Conservation (phyloP, 495 filamentous ascomycete species). For the Hypoxylon fragiforme region DNA sequence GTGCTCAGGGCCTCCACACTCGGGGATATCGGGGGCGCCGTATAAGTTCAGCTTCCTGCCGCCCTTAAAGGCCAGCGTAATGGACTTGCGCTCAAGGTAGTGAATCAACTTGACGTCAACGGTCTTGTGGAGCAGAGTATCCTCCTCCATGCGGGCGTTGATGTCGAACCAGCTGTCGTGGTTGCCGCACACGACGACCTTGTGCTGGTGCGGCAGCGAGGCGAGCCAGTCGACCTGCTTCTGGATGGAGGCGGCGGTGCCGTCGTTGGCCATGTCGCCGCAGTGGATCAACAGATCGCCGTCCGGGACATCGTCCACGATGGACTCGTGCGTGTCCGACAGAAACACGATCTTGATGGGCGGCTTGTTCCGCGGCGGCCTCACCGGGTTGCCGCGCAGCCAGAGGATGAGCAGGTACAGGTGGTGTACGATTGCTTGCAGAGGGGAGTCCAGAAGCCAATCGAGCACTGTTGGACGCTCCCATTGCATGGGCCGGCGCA, state of each 20-base stretch:
- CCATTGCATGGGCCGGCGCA: slow-evolving; percentile 47
- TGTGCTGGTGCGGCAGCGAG: slow-evolving; percentile 70
- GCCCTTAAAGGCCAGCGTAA: slow-evolving; percentile 52
- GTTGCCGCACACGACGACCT: slow-evolving; percentile 86
- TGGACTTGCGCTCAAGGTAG: slow-evolving; percentile 54
- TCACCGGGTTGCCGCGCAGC: slow-evolving; percentile 64
- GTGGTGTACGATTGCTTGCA: slow-evolving; percentile 49
- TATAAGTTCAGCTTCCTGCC: slow-evolving; percentile 58
- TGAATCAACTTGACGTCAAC: slow-evolving; percentile 52
- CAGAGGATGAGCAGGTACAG: slow-evolving; percentile 64
- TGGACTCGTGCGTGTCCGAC: slow-evolving; percentile 80
- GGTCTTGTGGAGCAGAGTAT: slow-evolving; percentile 35
- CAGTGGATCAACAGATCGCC: slow-evolving; percentile 90
- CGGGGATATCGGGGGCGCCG: slow-evolving; percentile 55
- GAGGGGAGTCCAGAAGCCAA: slow-evolving; percentile 54
- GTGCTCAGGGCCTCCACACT: slow-evolving; percentile 57
- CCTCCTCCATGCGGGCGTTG: slow-evolving; percentile 43
- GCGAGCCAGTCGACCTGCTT: slow-evolving; percentile 78
- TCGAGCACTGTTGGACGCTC: slow-evolving; percentile 56
- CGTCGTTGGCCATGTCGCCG: slow-evolving; percentile 78
- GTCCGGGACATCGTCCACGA: slow-evolving; percentile 61
- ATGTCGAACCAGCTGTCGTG: slow-evolving; percentile 83
- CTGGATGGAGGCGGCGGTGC: slow-evolving; percentile 72
- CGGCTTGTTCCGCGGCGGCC: slow-evolving; percentile 50
- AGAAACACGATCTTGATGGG: slow-evolving; percentile 82